These are phyloP conservation scores for Neonectria neomacrospora DNA, from an alignment of 2,329 filamentous ascomycete species.

Conservation along the genomic window DNA sequence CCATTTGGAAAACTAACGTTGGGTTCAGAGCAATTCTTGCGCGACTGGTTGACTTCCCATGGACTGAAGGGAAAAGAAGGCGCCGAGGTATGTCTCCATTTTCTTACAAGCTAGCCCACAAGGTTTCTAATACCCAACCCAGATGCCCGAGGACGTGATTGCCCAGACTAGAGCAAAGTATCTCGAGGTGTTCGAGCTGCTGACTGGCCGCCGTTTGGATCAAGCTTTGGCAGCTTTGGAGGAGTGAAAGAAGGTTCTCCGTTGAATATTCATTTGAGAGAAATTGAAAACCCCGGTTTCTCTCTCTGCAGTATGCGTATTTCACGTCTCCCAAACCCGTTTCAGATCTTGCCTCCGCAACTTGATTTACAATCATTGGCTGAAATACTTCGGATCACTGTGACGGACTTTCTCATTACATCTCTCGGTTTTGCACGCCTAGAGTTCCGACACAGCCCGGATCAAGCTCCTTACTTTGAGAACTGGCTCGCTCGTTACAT, in stretches of 20 bases:
- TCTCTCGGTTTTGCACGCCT: not conserved
- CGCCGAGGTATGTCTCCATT: not conserved
- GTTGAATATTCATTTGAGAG: too few relatives aligned
- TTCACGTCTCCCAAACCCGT: not conserved
- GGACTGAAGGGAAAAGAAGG: constrained; percentile 20
- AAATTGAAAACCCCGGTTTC: too few relatives aligned
- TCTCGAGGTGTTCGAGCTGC: constrained; percentile 11
- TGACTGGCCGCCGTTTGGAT: not conserved
- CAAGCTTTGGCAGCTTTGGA: not conserved
- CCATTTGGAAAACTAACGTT: not conserved
- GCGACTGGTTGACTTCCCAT: constrained; percentile 15
- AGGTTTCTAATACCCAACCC: not conserved
- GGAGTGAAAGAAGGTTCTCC: not conserved
- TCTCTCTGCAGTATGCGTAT: not conserved
- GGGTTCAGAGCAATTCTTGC: constrained; percentile 8
- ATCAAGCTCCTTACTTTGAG: not conserved
- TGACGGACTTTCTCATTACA: not conserved
- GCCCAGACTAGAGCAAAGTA: constrained; percentile 12
- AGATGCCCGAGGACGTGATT: constrained; percentile 16
- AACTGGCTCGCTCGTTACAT: not conserved
- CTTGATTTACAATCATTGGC: not conserved
- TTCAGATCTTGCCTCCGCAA: not conserved
- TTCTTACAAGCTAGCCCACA: not conserved
- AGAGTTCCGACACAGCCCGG: not conserved
- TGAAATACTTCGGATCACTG: not conserved